Percentiles rank a stretch among this genome's conserved stretches.
Evolutionary conservation across 768 basidiomycete species (phyloP).

Genomic region (Agaricus blazei): DNA sequence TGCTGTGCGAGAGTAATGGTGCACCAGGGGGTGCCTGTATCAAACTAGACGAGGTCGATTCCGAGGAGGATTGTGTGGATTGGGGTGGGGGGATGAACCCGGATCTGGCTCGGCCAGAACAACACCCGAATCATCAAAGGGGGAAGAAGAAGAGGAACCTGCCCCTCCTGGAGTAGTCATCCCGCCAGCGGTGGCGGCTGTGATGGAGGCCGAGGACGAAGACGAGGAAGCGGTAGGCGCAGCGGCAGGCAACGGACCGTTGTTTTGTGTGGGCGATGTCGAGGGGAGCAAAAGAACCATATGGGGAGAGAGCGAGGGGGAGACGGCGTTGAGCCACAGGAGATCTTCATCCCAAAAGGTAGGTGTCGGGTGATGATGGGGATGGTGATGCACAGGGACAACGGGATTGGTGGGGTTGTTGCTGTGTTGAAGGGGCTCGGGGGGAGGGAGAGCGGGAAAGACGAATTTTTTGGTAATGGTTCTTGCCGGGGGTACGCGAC

Average conservation of each 20-base stretch:
- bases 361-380: neutral
- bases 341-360: neutral
- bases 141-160: neutral
- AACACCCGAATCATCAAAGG: too few relatives aligned
- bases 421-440: neutral
- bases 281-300: constrained; percentile 6
- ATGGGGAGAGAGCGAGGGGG: constrained; percentile 5
- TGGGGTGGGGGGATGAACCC: neutral
- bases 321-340: constrained; percentile 2
- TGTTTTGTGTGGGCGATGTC: neutral
- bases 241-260: neutral
- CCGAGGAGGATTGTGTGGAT: neutral
- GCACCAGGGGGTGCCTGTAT: neutral
- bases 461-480: constrained; percentile 49
- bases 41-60: neutral
- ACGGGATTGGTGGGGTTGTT: neutral
- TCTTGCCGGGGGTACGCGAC: constrained; percentile 36
- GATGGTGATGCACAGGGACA: neutral
- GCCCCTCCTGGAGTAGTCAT: neutral
- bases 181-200: neutral
- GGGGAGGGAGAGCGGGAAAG: constrained; percentile 29
- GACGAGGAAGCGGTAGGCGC: neutral
- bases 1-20: neutral
- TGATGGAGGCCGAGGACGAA: neutral
- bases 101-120: too few relatives aligned